Evolutionary conservation across 2,329 filamentous ascomycete species (phyloP), one percentile per base, ranked within the genome.

Genomic region (Verticillium zaregamsianum): DNA sequence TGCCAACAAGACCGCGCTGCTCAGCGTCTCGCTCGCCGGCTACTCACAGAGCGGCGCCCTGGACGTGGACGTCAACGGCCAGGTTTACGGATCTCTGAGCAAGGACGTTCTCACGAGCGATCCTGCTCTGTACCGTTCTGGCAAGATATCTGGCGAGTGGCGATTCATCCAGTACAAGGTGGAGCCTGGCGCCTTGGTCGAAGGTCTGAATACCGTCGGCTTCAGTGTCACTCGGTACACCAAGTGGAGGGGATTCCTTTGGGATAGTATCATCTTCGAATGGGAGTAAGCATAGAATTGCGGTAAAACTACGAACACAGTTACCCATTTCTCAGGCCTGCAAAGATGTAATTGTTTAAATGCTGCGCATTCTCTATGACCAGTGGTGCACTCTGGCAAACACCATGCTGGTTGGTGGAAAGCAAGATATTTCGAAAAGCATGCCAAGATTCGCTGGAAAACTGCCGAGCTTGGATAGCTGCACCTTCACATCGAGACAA

Each of bases 21-120:
- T 79, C 40, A 76, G 70, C 1, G 72, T 77, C 0, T 76, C 74
- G 3, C 68, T 79, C 17, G 77, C 76, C 0, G 76, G 76, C 0
- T 79, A 77, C 64, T 74, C 72, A 4, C 63, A 64, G 57, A 64
- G 59, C 37, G 57, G 20, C 4, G 61, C 61, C 8, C 28, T 64
- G 5, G 55, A 65, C 5, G 23, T 63, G 25, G 62, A 63, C 8
- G 58, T 65, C 17, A 63, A 65, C n/a, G 62, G 58, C 3, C 28
- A 57, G 6, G 58, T 61, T 3, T 61, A 62, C 33, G 63, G 49
- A 6, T 60, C 59, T 15, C 60, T 65, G 49, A 55, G 57, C 58
- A 65, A 60, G 40, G 59, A 63, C 40, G 55, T 54, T 1, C 52
- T 65, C 28, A 33, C 60, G 14, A 63, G 62, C 33, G 63, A 65